Evolutionary conservation across 2,329 filamentous ascomycete species (phyloP).

Genomic region (Alternaria arborescens): DNA sequence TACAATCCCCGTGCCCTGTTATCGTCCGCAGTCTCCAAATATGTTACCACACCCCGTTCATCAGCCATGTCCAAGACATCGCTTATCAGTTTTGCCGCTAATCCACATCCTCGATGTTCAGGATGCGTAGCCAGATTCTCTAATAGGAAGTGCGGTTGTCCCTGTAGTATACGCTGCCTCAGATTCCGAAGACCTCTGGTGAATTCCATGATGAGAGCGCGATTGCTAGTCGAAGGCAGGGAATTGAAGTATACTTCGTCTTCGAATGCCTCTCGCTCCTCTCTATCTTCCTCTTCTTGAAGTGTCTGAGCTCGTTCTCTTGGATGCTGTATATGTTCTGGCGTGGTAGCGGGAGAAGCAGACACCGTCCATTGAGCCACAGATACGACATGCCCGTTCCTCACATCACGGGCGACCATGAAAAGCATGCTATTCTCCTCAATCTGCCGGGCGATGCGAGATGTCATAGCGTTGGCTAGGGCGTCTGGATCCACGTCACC

Average conservation of each 20-base stretch:
- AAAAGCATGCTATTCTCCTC: conserved; percentile 12
- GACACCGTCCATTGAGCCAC: conserved; percentile 41
- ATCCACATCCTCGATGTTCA: conserved; percentile 31
- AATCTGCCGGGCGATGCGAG: conserved; percentile 34
- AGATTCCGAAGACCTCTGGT: conserved; percentile 23
- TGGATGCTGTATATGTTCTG: too few species aligned
- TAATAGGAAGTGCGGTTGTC: conserved; percentile 27
- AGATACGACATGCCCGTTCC: conserved; percentile 22
- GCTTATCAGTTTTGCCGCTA: conserved; percentile 33
- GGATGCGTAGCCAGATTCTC: conserved; percentile 43
- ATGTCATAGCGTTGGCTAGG: conserved; percentile 29
- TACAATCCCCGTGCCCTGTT: conserved; percentile 37
- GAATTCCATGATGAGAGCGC: conserved; percentile 37
- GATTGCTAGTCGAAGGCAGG: conserved; percentile 37
- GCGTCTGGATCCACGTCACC: conserved; percentile 28
- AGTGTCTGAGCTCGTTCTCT: too few species aligned
- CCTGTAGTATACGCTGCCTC: conserved; percentile 21
- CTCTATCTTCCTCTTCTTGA: conserved; percentile 18
- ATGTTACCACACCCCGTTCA: conserved; percentile 25
- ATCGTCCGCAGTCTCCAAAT: conserved; percentile 39
- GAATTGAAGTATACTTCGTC: conserved; percentile 31
- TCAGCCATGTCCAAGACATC: conserved; percentile 29
- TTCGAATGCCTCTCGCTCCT: conserved; percentile 34
- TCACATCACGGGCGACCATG: conserved; percentile 23
- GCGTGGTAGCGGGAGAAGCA: too few species aligned